Evolutionary conservation across 306 rosid genomes (phyloP).

Genomic region (Rosa rugosa): DNA sequence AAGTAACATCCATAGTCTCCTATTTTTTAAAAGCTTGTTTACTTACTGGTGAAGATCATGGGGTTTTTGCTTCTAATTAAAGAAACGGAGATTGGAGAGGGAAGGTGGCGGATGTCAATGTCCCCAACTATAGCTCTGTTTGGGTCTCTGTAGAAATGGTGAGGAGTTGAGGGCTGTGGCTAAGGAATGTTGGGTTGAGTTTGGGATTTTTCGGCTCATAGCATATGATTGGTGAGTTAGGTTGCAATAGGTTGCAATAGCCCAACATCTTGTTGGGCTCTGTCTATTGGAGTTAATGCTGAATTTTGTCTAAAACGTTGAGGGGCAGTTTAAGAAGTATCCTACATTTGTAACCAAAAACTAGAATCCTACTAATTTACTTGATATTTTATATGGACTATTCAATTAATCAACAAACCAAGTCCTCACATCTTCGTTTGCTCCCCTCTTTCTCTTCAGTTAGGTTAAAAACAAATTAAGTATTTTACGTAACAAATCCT

Average conservation of each 20-base stretch:
- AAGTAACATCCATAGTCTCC: slow-evolving; percentile 21
- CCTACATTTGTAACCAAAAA: background rate
- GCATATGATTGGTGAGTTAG: background rate
- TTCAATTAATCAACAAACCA: background rate
- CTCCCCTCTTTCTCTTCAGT: too few relatives aligned
- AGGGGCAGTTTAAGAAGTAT: background rate
- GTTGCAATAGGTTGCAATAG: background rate
- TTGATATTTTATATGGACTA: too few relatives aligned
- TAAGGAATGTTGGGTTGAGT: too few relatives aligned
- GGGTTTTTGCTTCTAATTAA: background rate
- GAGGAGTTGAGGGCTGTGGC: background rate
- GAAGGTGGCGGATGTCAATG: background rate
- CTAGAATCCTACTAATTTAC: background rate
- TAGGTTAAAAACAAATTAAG: too few relatives aligned
- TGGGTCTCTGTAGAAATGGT: background rate
- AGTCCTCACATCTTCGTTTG: background rate
- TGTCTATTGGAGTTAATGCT: background rate
- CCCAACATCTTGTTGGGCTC: background rate
- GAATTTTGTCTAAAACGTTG: background rate
- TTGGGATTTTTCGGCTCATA: background rate
- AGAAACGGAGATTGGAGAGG: background rate
- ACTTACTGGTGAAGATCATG: background rate
- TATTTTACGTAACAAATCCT: too few relatives aligned
- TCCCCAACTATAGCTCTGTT: background rate
- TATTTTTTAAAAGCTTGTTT: background rate